Conservation (phyloP, 176 grass and related monocot genomes). For the Ampelocalamus luodianensis region DNA sequence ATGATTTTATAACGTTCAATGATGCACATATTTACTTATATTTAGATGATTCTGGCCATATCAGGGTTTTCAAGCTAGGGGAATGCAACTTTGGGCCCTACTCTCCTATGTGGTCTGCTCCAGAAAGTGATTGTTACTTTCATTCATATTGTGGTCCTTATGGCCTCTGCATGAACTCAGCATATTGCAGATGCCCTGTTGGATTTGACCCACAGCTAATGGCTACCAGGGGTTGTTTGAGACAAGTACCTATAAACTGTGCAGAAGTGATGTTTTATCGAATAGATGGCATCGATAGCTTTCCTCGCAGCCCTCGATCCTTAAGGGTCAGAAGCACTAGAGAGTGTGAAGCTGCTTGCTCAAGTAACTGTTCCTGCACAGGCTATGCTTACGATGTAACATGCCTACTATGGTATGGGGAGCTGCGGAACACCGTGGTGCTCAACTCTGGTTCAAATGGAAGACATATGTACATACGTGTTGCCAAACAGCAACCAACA, state of each 20-base stretch:
- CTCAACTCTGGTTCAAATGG: neutral
- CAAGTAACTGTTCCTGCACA: too few relatives aligned
- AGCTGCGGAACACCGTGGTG: neutral
- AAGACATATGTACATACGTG: neutral
- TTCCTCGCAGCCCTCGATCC: neutral
- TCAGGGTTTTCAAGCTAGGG: neutral
- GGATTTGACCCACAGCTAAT: neutral
- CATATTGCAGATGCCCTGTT: conserved; percentile 15
- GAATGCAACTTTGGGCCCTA: neutral
- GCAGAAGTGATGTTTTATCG: neutral
- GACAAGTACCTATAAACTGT: neutral
- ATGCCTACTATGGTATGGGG: conserved; percentile 12
- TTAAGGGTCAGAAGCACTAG: neutral
- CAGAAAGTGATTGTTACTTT: neutral
- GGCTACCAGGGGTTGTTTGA: neutral
- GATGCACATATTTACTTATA: neutral
- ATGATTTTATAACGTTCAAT: neutral
- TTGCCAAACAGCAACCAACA: neutral
- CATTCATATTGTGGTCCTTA: conserved; percentile 32
- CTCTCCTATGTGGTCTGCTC: conserved; percentile 20
- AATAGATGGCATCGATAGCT: neutral
- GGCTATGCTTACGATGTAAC: neutral
- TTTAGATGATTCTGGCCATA: neutral
- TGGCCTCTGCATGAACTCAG: neutral
- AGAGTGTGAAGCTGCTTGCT: too few relatives aligned